Evolutionary conservation across 2,329 filamentous ascomycete genomes (phyloP).

Genomic region (Apiospora aurea): DNA sequence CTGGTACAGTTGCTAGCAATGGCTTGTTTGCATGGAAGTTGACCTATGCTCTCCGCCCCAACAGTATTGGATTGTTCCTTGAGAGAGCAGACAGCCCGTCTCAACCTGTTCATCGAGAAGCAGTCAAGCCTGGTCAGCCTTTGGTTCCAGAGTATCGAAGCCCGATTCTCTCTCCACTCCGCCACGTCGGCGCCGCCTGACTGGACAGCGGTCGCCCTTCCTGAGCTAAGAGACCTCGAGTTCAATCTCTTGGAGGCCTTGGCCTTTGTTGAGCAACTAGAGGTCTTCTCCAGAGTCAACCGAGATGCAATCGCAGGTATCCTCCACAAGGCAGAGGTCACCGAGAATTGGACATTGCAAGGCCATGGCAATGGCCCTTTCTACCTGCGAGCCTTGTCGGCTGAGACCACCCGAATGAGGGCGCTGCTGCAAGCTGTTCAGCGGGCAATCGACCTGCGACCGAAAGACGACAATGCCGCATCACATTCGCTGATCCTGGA

Average conservation of each 20-base stretch:
- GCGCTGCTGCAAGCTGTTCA: constrained; percentile 1
- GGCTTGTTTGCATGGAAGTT: neutral
- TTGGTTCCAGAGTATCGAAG: constrained; percentile 21
- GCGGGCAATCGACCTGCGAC: neutral
- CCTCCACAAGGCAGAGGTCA: constrained; percentile 14
- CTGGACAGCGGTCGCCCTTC: constrained; percentile 4
- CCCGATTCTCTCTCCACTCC: constrained; percentile 23
- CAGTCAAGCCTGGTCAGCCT: constrained; percentile 24
- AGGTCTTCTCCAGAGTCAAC: constrained; percentile 25
- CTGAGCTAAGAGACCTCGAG: constrained; percentile 26
- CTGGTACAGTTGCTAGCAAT: neutral
- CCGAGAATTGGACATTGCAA: neutral
- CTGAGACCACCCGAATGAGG: neutral
- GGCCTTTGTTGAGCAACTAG: constrained; percentile 21
- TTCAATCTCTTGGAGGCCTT: constrained; percentile 24
- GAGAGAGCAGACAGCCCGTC: neutral
- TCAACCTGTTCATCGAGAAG: constrained; percentile 23
- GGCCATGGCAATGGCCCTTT: neutral
- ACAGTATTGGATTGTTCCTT: constrained; percentile 24
- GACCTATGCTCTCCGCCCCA: neutral
- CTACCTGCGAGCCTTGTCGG: constrained; percentile 5
- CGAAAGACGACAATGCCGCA: neutral
- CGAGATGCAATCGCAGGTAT: constrained; percentile 26
- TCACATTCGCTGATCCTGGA: constrained; percentile 25
- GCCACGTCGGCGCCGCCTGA: neutral